Percentiles rank a stretch among this genome's conserved stretches.
phyloP scores from a whole-genome alignment of 768 basidiomycete species.

The Boletus rex-veris region DNA sequence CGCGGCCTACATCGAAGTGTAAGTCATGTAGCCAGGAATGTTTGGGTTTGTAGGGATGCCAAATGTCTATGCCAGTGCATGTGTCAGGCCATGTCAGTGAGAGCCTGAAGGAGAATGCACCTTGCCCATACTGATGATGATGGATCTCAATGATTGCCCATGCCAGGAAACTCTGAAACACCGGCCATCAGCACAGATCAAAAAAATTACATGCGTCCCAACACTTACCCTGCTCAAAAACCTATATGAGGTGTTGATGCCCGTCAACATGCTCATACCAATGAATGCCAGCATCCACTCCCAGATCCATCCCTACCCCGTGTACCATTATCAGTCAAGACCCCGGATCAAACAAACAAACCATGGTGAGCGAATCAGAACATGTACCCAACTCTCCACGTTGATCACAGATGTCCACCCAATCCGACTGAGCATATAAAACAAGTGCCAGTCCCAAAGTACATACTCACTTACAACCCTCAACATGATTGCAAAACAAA shows the following conservation, averaged over 20 bases:
- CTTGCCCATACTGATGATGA: no score
- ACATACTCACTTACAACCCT: conserved; percentile 58
- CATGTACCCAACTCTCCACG: conserved; percentile 53
- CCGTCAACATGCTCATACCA: conserved; percentile 56
- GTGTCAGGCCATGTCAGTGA: no score
- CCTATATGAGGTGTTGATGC: conserved; percentile 43
- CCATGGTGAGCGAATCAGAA: not conserved
- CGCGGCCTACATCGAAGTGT: no score
- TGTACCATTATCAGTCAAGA: not conserved
- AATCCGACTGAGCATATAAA: conserved; percentile 55
- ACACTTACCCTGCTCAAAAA: no score
- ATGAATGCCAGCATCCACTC: conserved; percentile 53
- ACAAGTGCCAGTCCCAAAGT: conserved; percentile 61
- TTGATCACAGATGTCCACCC: conserved; percentile 60
- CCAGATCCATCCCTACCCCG: conserved; percentile 29
- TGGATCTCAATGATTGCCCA: no score
- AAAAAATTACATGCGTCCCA: no score
- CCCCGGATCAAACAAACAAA: not conserved
- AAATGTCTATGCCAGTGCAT: no score
- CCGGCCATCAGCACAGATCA: no score
- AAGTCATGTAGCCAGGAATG: no score
- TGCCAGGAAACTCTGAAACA: no score
- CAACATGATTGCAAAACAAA: conserved; percentile 44
- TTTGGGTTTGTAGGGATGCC: no score
- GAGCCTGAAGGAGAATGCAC: no score